Conservation (phyloP, 2,329 filamentous ascomycete genomes). For the Epichloe glyceriae region DNA sequence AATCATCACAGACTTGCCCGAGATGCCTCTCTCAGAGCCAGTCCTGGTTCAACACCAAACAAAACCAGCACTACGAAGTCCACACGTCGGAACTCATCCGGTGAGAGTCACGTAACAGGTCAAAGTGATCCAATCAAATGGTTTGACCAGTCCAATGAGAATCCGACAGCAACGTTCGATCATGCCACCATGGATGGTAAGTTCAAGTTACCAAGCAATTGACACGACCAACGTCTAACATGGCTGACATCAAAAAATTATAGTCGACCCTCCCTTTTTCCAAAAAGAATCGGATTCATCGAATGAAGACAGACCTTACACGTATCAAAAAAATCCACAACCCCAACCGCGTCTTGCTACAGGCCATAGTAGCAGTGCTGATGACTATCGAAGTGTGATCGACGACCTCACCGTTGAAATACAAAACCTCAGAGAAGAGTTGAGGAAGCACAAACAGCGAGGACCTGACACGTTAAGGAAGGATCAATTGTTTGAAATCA, state of each 20-base stretch:
- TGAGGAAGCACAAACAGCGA: slow-evolving; percentile 57
- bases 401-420: slow-evolving; percentile 80
- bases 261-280: slow-evolving; percentile 42
- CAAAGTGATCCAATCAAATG: slow-evolving; percentile 38
- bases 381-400: slow-evolving; percentile 71
- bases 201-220: background rate
- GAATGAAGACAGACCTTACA: slow-evolving; percentile 27
- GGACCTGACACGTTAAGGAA: slow-evolving; percentile 54
- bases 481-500: slow-evolving; percentile 74
- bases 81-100: slow-evolving; percentile 30
- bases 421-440: slow-evolving; percentile 58
- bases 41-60: slow-evolving; percentile 13
- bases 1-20: slow-evolving; percentile 31
- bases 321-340: slow-evolving; percentile 12
- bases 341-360: slow-evolving; percentile 18
- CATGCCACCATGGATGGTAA: slow-evolving; percentile 35
- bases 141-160: slow-evolving; percentile 41
- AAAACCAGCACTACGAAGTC: slow-evolving; percentile 10
- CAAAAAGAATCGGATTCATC: slow-evolving; percentile 40
- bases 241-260: background rate
- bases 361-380: slow-evolving; percentile 47
- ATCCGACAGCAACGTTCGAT: slow-evolving; percentile 30
- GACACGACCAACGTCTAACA: background rate
- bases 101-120: slow-evolving; percentile 34
- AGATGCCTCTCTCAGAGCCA: slow-evolving; percentile 24